Evolutionary conservation across 768 basidiomycete genomes (phyloP).

Genomic region (Collybia sordida): DNA sequence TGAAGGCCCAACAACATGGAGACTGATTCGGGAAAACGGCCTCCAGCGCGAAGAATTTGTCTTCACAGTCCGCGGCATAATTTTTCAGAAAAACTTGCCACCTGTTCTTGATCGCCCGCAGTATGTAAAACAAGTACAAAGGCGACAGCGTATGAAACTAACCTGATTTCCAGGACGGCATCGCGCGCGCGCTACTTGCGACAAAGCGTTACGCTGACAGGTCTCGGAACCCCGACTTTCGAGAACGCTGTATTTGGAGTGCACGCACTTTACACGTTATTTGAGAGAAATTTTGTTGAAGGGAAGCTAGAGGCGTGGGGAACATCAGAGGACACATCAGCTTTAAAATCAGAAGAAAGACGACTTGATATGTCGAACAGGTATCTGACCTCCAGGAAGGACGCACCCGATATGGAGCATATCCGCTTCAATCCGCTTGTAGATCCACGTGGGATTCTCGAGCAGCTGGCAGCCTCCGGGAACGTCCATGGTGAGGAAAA

Average conservation of each 20-base stretch:
- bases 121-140: background rate
- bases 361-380: background rate
- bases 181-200: background rate
- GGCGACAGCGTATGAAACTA: background rate
- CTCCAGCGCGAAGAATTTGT: slow-evolving; percentile 1
- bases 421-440: background rate
- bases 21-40: background rate
- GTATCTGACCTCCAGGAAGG: background rate
- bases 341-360: too few relatives aligned
- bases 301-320: background rate
- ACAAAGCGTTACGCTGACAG: slow-evolving; percentile 6
- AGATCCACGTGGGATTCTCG: background rate
- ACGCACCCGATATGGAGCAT: slow-evolving; percentile 1
- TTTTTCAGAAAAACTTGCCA: slow-evolving; percentile 2
- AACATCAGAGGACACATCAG: background rate
- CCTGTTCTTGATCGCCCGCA: background rate
- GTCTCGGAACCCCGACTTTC: slow-evolving; percentile 4
- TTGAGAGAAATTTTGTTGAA: background rate
- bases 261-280: background rate
- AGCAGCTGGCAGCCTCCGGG: background rate
- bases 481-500: background rate
- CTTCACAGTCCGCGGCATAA: slow-evolving; percentile 2
- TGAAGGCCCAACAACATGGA: background rate
- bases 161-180: background rate
- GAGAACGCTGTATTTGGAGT: slow-evolving; percentile 1